Evolutionary conservation across 75 land plant genomes (phyloP).

Genomic region (Cupressus sempervirens): DNA sequence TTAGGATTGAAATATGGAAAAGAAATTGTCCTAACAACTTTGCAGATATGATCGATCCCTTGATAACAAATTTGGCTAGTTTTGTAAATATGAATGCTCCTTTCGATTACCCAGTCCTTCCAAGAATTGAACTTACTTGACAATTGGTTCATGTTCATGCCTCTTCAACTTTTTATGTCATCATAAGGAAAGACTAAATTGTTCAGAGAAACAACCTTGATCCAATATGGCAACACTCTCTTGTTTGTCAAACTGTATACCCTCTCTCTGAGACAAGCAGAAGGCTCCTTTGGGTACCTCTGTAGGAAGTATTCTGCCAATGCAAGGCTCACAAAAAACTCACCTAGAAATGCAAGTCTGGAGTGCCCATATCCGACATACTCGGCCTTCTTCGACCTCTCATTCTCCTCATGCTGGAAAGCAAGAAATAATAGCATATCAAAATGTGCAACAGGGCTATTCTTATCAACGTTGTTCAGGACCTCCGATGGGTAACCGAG

Average conservation of each 20-base stretch:
- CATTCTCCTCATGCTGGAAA: conserved; percentile 72
- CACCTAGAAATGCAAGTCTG: conserved; percentile 78
- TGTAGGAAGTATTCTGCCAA: conserved; percentile 72
- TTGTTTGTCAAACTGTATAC: conserved; percentile 76
- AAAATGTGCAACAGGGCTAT: conserved; percentile 72
- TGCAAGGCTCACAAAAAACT: conserved; percentile 75
- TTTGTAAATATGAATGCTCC: not conserved
- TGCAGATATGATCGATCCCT: not conserved
- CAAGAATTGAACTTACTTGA: conserved; percentile 52
- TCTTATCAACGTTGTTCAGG: conserved; percentile 39
- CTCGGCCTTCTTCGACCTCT: conserved; percentile 46
- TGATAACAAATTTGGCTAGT: not conserved
- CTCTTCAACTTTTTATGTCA: conserved; percentile 54
- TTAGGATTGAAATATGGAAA: not conserved
- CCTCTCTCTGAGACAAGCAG: conserved; percentile 84
- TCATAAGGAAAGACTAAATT: conserved; percentile 76
- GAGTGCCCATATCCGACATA: conserved; percentile 74
- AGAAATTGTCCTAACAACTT: too few species aligned
- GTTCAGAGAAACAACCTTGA: conserved; percentile 78
- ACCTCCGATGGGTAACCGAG: conserved; percentile 72
- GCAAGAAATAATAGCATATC: conserved; percentile 81
- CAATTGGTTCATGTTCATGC: conserved; percentile 56
- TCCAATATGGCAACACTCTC: conserved; percentile 64
- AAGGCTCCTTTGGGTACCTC: conserved; percentile 82
- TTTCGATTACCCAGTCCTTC: too few species aligned